Evolutionary conservation across 495 filamentous ascomycete genomes (phyloP), one percentile per base, ranked within the genome.

Genomic region (Penicillium silybi): DNA sequence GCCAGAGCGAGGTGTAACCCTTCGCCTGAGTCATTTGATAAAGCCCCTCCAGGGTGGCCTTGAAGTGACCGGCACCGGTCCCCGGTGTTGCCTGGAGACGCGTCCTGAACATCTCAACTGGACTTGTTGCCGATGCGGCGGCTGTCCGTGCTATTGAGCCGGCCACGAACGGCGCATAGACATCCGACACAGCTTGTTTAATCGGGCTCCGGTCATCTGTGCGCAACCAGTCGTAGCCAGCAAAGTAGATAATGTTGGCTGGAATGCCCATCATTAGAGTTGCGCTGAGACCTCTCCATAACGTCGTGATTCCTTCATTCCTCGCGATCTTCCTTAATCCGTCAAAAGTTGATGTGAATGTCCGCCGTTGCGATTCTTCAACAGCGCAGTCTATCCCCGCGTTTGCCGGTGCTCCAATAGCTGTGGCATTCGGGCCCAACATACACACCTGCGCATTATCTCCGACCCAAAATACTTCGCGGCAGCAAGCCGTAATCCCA

Each of bases 201-300:
- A 96, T 78, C 0, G 89, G 91, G 47, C 86, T 90, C 34, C 68
- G 66, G 1, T 76, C 72, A 61, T 86, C 87, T 19, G 72, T 84
- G 13, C 93, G 85, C 52, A 98, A 70, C 84, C 88, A 93, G 61
- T 98, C 93, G 66, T 98, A 98, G n/a, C 92, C 93, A 27, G 93
- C 92, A 60, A 97, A 96, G 70, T 98, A 98, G 52, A 98, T 97
- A 53, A 98, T 92, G 68, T 98, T 98, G 32, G 83, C 90, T 0
- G 93, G 93, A 26, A 98, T 82, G 3, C 92, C 85, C 93, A 98
- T 98, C 59, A 89, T 80, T 38, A 98, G 70, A 1, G 95, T 98
- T 9, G 95, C 90, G 17, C 87, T 91, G 2, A 98, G 78, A 5
- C 93, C 93, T 32, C 93, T 84, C 93, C 93, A 98, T 44, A 98